Evolutionary conservation across 139 green algal species (phyloP).

Genomic region (Yamagishiella unicocca): DNA sequence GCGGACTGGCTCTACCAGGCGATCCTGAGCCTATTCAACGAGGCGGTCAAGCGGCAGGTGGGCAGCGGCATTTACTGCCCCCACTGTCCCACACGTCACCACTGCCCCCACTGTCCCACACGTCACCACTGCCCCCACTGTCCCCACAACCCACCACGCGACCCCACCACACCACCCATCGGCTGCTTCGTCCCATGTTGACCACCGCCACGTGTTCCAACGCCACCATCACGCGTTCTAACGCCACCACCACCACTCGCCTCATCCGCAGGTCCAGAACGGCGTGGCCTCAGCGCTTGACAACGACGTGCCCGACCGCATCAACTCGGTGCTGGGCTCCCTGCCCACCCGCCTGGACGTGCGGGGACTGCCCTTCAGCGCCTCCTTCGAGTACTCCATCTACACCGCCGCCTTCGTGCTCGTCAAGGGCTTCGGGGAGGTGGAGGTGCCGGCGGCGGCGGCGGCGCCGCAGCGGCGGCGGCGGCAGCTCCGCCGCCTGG

Average conservation of each 20-base stretch:
- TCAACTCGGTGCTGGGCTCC: conserved; percentile 48
- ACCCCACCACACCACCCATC: too few species aligned
- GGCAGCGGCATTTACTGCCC: too few species aligned
- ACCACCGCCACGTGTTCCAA: too few species aligned
- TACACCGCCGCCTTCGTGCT: conserved; percentile 61
- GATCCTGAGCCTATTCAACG: conserved; percentile 61
- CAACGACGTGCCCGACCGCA: conserved; percentile 38
- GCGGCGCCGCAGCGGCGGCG: not conserved
- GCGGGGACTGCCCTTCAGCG: conserved; percentile 54
- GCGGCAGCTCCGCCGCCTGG: not conserved
- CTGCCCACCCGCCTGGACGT: conserved; percentile 59
- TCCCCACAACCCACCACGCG: not conserved
- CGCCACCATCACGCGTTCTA: too few species aligned
- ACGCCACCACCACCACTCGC: too few species aligned
- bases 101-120: not conserved
- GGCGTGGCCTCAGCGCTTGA: conserved; percentile 44
- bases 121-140: too few species aligned
- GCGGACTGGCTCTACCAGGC: conserved; percentile 68
- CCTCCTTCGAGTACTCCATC: conserved; percentile 54
- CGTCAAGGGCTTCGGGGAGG: conserved; percentile 56
- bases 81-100: not conserved
- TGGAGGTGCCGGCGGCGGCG: not conserved
- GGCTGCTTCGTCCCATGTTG: too few species aligned
- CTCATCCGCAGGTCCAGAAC: conserved; percentile 32
- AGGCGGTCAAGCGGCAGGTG: conserved; percentile 24